Evolutionary conservation across 2,329 filamentous ascomycete species (phyloP), one percentile per base, ranked within the genome.

Genomic region (Cladophialophora carrionii): DNA sequence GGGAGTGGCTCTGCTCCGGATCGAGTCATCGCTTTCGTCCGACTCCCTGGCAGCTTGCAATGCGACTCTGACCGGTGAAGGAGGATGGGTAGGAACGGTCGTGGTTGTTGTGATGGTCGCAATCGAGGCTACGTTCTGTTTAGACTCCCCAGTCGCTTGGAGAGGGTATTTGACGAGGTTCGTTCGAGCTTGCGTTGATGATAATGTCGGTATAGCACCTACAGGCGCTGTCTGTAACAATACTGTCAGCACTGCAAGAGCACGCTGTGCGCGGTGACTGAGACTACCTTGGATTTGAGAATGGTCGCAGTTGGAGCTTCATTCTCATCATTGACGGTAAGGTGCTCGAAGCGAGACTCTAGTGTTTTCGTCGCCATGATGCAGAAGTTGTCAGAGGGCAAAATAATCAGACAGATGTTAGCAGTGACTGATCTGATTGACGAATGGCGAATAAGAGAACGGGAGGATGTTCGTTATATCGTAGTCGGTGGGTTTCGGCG

Each of bases 251-350:
- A 29, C 31, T 4, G 29, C 22, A 31, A 6, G 26, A 10, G 53
- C 6, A n/a, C 3, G 26, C 14, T 29, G 14, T 52, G 57, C 12
- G 12, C 14, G 43, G 24, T 20, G 22, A 29, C n/a, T 14, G 41
- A 32, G 17, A 75, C 63, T 82, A 94, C 92, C 87, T 96, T 96
- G 67, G 86, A 78, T 79, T 96, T 96, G 71, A 86, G 82, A 76
- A 90, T 88, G 29, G 76, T 69, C 68, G 79, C 81, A 68, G 86
- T 83, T 61, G 80, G 80, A 34, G 81, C 78, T 65, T 91, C 89
- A 75, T 94, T 96, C 79, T 96, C 93, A 75, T 97, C 93, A 72
- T 90, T 89, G 68, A 97, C 91, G 22, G 90, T 89, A 80, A 97
- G 86, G 78, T 88, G 89, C 87, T 96, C 92, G 75, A 98, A 91